Base-by-base conservation (phyloP, 306 rosid species). In the Myrica gale region DNA sequence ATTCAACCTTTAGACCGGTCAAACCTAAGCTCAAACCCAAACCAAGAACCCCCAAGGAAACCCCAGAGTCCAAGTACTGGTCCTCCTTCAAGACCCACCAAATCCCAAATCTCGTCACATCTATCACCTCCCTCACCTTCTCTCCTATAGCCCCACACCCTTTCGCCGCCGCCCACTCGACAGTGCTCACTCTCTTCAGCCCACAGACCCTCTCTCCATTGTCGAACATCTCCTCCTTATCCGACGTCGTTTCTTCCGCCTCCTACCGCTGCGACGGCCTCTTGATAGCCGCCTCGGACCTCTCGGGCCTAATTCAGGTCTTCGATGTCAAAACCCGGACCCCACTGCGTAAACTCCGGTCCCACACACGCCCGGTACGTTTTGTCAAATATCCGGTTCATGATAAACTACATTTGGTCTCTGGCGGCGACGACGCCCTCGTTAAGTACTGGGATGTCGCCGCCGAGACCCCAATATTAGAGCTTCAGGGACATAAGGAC, bases 361-460 rank as follows among this genome's bases (percentile, higher is more conserved):
- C 97, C 43, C 96, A 92, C 84, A 23, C 78, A 1, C 96, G 97
- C 55, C 96, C 99, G 0, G 97, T 88, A 52, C 87, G 90, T 9
- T 89, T 81, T 67, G 93, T 95, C 76, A 87, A 89, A 47, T 92
- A 54, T 78, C 97, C 97, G 0, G 10, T 45, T 45, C 78, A 69
- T 63, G 98, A 92, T 37, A 90, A 89, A 88, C 91, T 95, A 51
- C 98, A 88, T 71, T 58, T 95, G 21, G 20, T 95, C 74, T 95
- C 99, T 53, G 98, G 87, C n/a, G 96, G 92, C 17, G 97, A 95
- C 23, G 99, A 95, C 55, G 89, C 92, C 0, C 61, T 92, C 44
- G 93, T 92, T 12, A 90, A 89, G 81, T 85, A 87, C 51, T 92
- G 98, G 97, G 99, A 92, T 53, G 98, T 90, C 20, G 90, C 96